Base-by-base conservation (phyloP, 768 basidiomycete species). In the Lactifluus pinguis region DNA sequence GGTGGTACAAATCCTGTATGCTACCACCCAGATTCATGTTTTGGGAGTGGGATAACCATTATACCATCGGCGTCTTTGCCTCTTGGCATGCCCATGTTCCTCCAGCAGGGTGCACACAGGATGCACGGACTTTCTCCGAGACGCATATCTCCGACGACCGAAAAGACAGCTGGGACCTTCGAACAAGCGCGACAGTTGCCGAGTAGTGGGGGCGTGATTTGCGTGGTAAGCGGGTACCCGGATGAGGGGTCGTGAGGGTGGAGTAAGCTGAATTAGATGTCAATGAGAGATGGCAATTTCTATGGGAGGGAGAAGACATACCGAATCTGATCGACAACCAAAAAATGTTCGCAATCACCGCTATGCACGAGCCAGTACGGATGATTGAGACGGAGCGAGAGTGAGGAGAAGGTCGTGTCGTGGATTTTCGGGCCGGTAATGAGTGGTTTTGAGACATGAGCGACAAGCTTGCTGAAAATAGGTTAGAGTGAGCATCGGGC, bases 311-410 rank as follows among this genome's bases (percentile, higher is more conserved):
- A 53, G 41, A 14, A 47, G 36, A 57, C 71, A 45, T 66, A 82
- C 91, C 92, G 79, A 62, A 93, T 84, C 63, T 87, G 80, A 61
- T 89, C 83, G 42, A 92, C 63, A 21, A 86, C 79, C 21, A 91
- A 65, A 69, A 85, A 88, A 68, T 93, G 91, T 66, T 92, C 89
- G 68, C 91, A 93, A 66, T 82, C 86, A 38, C 90, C 91, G 56
- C 80, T 79, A 67, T 93, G 91, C 17, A 92, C 74, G 57, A 92
- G 73, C 83, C 87, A 90, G 65, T 93, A 92, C 0, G 92, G 92
- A 67, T 86, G 78, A 65, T 88, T 80, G 41, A 89, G 70, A 36
- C 84, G 79, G 21, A 92, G 70, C 4, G 76, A 72, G 25, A 92
- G 77, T 1, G 82, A 79, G 1, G 75, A 71, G 44, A 92, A 73